These are phyloP conservation scores for Calonectria leucothoes DNA, from an alignment of 2,329 filamentous ascomycete species.

Conservation along the genomic window DNA sequence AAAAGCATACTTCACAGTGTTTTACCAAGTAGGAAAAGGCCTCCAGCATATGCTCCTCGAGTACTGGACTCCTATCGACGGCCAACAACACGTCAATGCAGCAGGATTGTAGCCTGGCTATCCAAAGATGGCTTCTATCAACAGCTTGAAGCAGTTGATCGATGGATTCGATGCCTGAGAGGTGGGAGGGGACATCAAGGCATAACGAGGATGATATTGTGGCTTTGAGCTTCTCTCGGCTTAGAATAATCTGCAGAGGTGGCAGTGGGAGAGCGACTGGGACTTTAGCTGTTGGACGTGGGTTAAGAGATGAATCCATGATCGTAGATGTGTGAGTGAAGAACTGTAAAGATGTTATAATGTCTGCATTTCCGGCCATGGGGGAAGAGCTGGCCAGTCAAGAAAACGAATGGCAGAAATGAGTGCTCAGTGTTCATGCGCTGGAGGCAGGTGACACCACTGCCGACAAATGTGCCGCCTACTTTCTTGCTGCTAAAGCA, in stretches of 20 bases:
- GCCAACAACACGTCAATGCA: slow-evolving; percentile 43
- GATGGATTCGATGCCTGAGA: slow-evolving; percentile 23
- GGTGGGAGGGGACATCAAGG: slow-evolving; percentile 37
- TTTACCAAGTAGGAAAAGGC: slow-evolving; percentile 35
- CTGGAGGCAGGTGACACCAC: background rate
- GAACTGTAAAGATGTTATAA: background rate
- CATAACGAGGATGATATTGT: slow-evolving; percentile 40
- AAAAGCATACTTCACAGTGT: slow-evolving; percentile 40
- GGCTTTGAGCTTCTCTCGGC: slow-evolving; percentile 37
- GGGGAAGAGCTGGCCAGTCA: background rate
- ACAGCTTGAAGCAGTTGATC: slow-evolving; percentile 39
- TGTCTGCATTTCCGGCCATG: background rate
- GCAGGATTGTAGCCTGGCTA: slow-evolving; percentile 45
- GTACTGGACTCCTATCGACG: slow-evolving; percentile 30
- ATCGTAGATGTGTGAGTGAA: too few relatives aligned
- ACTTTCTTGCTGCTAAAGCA: background rate
- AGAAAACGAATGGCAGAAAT: background rate
- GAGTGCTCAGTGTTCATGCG: background rate
- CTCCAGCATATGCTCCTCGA: slow-evolving; percentile 19
- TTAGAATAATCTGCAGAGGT: slow-evolving; percentile 34
- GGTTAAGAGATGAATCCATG: background rate
- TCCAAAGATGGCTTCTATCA: slow-evolving; percentile 45
- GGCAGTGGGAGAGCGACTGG: slow-evolving; percentile 39
- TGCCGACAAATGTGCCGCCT: background rate
- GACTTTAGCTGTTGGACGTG: background rate